Base-by-base conservation (phyloP, 192 early-diverging fungal genomes). In the Entophlyctis luteolus region DNA sequence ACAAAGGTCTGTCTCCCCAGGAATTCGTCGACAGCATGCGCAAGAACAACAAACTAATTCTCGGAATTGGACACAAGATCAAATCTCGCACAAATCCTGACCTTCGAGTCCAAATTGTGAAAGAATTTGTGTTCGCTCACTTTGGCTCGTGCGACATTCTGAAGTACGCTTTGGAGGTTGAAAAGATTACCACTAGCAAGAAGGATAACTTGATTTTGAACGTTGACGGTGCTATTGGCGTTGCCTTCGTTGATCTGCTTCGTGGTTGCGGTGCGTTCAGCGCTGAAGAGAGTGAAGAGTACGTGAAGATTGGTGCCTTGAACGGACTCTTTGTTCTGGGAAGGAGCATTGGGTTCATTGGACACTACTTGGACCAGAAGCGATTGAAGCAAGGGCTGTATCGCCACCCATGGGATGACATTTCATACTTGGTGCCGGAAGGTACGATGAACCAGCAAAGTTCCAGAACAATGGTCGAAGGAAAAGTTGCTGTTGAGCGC, bases 41-140 rank as follows among this genome's bases (percentile, higher is more conserved):
- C 55, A 92, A 92, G 80, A 86, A 88, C 71, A 92, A 96, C 90
- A 93, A 96, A 83, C 84, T 98, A 67, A 98, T 98, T 77, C 82
- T 93, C 59, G 94, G 96, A 66, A 98, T 98, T 62, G 96, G 94
- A n/a, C 96, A 98, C 90, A 96, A 95, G 86, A 93, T 98, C 86
- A 98, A 98, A 82, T 95, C 92, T 34, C 86, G 96, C 63, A 96
- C 93, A 65, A 98, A 98, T 87, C 96, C 96, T 2, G 96, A 98
- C 73, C 78, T 98, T 74, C 93, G 94, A 48, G 94, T 98, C 3
- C 82, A 88, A 55, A 87, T 98, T 67, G 91, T 98, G 77, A 96
- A 95, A 83, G 87, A 94, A 59, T 98, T 86, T 74, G 94, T 92
- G 59, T 82, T 86, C 74, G 80, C 84, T 47, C 78, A 94, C 75